Base-by-base conservation (phyloP, 208 protist species). In the Crithidia bombi region DNA sequence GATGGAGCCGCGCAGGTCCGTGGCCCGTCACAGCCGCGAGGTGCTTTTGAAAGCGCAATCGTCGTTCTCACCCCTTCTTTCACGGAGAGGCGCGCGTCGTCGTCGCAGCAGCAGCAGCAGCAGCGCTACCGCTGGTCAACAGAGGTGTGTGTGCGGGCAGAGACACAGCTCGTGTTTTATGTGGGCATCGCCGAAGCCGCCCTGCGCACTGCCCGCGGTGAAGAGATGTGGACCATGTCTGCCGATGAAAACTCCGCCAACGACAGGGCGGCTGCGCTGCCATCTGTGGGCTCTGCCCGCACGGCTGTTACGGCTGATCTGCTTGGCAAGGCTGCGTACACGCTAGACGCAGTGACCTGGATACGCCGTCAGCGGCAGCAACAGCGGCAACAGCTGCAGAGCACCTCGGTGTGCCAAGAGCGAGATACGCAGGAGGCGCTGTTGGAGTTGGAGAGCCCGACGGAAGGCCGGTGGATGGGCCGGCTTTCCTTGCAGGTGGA, bases 61-160 rank as follows among this genome's bases (percentile, higher is more conserved):
- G 19, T 41, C 17, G 21, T 57, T 12, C 32, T 57, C 7, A 41
- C 52, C 26, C 52, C 52, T 30, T 38, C 17, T 36, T 32, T 36
- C 41, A 10, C 5, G 17, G n/a, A n/a, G n/a, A n/a, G n/a, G n/a
- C n/a, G n/a, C n/a, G n/a, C n/a, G n/a, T n/a, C 17, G 17, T 51
- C 25, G 9, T 9, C 28, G 14, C 35, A 32, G 46, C 52, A 57
- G 44, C 46, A 72, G 23, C 70, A 35, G 41, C 55, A 9, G 44
- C 55, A 58, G 54, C 63, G 63, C n/a, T 76, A 70, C 63, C 49
- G 19, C n/a, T 76, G 70, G 70, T 44, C 36, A 15, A 43, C 63
- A 3, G 63, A 76, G 21, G 44, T 76, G 1, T 70, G 55, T 32
- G 30, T 65, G 33, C 4, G 26, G n/a, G 25, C 70, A 5, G 14